Percentiles rank a stretch among this genome's conserved stretches.
Evolutionary conservation across 148 eudicot genomes (phyloP).

Genomic region (Polygonum maritimum): DNA sequence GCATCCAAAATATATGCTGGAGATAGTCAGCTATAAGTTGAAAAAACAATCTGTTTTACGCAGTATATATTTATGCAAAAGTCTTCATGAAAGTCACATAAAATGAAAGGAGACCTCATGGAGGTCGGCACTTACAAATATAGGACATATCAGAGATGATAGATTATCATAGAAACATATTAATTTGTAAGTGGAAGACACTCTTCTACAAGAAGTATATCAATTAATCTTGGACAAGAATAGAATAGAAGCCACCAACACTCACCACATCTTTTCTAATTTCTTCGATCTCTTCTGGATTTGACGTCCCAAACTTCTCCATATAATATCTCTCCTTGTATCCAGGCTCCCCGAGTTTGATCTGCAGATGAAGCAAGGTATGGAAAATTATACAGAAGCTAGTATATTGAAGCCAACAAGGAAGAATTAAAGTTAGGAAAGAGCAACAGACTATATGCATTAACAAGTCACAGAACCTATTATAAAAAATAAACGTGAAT

Average conservation of each 20-base stretch:
- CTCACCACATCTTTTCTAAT: conserved; percentile 67
- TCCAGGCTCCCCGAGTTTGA: conserved; percentile 93
- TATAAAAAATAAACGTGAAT: neutral
- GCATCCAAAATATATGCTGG: neutral
- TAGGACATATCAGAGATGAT: neutral
- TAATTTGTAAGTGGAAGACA: neutral
- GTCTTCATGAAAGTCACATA: neutral
- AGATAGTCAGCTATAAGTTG: neutral
- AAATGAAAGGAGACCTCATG: too few relatives aligned
- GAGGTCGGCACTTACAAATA: too few relatives aligned
- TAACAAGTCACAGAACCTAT: neutral
- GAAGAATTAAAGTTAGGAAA: neutral
- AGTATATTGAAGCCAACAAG: neutral
- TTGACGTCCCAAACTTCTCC: conserved; percentile 71
- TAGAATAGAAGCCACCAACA: neutral
- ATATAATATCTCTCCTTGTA: conserved; percentile 85
- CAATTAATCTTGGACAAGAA: neutral
- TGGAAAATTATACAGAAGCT: neutral
- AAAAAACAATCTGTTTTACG: neutral
- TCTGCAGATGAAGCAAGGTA: conserved; percentile 30
- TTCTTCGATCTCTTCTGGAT: conserved; percentile 50
- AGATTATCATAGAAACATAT: neutral
- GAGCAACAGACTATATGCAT: neutral
- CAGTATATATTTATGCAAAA: neutral
- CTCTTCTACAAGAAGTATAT: neutral